Percentiles rank a stretch among this genome's conserved stretches.
phyloP scores from a whole-genome alignment of 164 flowering plant species.

The Vitis vinifera region DNA sequence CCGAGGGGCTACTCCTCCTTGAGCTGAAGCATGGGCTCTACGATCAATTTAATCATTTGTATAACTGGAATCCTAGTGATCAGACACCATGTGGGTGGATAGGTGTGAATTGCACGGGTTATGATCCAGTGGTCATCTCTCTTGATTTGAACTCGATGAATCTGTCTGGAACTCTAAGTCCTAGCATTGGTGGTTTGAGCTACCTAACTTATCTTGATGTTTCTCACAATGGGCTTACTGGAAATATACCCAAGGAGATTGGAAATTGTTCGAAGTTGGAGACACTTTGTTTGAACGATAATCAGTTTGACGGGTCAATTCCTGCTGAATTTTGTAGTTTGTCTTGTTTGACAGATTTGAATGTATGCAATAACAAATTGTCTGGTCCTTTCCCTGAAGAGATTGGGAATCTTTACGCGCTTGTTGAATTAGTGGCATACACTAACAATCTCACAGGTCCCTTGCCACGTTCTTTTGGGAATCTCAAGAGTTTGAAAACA shows the following conservation, averaged over 20 bases:
- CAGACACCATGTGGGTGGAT: slow-evolving; percentile 75
- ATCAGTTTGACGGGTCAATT: slow-evolving; percentile 25
- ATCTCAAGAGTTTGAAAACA: slow-evolving; percentile 56
- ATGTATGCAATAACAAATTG: slow-evolving; percentile 32
- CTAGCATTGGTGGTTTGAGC: slow-evolving; percentile 59
- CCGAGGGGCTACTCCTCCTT: slow-evolving; percentile 63
- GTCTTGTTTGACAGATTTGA: slow-evolving; percentile 19
- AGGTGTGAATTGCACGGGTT: slow-evolving; percentile 70
- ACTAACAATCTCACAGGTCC: slow-evolving; percentile 75
- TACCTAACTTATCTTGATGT: slow-evolving; percentile 53
- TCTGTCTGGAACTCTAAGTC: slow-evolving; percentile 70
- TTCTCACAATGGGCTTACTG: slow-evolving; percentile 50
- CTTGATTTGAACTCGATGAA: slow-evolving; percentile 60
- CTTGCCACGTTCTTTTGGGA: slow-evolving; percentile 72
- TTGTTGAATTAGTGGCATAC: slow-evolving; percentile 68
- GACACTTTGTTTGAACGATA: slow-evolving; percentile 48
- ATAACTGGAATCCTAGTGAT: slow-evolving; percentile 61
- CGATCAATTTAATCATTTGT: slow-evolving; percentile 45
- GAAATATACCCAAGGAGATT: slow-evolving; percentile 74
- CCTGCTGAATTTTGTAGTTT: slow-evolving; percentile 26
- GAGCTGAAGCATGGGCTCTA: slow-evolving; percentile 52
- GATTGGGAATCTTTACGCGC: slow-evolving; percentile 60
- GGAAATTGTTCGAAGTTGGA: slow-evolving; percentile 66
- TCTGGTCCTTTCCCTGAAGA: slow-evolving; percentile 76
- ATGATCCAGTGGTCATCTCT: slow-evolving; percentile 49